These are phyloP conservation scores for Tetradesmus obliquus DNA, from an alignment of 139 green algal species.

Conservation along the genomic window DNA sequence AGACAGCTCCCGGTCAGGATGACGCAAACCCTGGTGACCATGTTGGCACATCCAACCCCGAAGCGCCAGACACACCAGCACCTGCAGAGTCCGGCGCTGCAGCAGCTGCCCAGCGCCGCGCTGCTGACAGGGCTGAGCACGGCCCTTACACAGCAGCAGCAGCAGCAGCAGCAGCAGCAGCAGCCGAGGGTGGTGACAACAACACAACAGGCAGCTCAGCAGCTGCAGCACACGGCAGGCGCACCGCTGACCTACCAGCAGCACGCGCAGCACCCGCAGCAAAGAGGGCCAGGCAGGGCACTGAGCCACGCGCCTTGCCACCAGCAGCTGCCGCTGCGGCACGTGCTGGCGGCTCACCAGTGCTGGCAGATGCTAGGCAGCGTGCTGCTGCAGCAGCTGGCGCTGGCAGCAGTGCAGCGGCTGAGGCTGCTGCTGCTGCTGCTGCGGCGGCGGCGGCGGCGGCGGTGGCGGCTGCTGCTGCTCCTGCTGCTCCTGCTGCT, in stretches of 20 bases:
- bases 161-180: background rate
- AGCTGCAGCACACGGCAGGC: too few species aligned
- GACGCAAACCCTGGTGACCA: too few species aligned
- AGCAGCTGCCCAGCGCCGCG: too few species aligned
- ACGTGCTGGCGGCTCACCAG: background rate
- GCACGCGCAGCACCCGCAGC: background rate
- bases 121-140: too few species aligned
- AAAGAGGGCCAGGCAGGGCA: background rate
- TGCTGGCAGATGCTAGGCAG: background rate
- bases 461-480: too few species aligned
- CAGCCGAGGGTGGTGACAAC: too few species aligned
- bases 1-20: too few species aligned
- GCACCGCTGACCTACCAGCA: background rate
- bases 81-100: too few species aligned
- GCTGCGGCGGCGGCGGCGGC: background rate
- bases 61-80: too few species aligned
- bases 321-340: background rate
- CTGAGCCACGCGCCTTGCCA: background rate
- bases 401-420: background rate
- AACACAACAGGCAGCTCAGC: too few species aligned
- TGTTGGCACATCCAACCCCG: too few species aligned
- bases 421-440: slow-evolving; percentile 22
- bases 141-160: background rate
- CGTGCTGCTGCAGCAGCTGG: slow-evolving; percentile 10
- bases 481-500: too few species aligned